Base-by-base conservation (phyloP, 495 filamentous ascomycete species). In the Xylaria venustula region DNA sequence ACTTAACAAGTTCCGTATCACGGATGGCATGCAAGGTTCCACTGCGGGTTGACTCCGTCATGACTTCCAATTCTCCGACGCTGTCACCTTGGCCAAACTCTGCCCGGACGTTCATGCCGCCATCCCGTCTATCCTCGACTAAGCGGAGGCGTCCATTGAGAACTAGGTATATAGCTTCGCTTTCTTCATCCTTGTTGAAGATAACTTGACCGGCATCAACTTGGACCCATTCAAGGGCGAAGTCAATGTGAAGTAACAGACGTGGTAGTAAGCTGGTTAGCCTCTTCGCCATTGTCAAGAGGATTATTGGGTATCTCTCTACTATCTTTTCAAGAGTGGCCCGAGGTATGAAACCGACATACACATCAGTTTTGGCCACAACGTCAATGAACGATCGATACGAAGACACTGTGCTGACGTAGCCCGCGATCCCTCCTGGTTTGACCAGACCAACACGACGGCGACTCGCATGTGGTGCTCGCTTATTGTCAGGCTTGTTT, bases 61-160 rank as follows among this genome's bases (percentile, higher is more conserved):
- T 87, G 45, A 98, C 94, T 69, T 98, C 95, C 15, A 98, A 80
- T 72, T 98, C 94, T 11, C 94, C 94, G 40, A 98, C 91, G 74
- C 95, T 98, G 67, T 98, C 94, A 17, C 94, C 94, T 70, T 98
- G 94, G 6, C 95, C 94, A 68, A 90, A 97, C 71, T 98, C 94
- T 11, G 91, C 93, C 37, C 91, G 85, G 37, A 96, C 93, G 51
- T 87, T 89, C 79, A 96, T 89, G n/a, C 86, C 88, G 0, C 89
- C 91, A 52, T 90, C 87, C 28, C 88, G 78, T 5, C 85, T 81
- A 67, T 97, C 92, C 32, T 90, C 81, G 2, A 98, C 85, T 4
- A 90, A 83, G 36, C 94, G 79, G 23, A 98, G 74, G 9, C 94
- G 87, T 9, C 94, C 94, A 71, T 98, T 98, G 7, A 98, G 80